Percentiles rank a stretch among this genome's conserved stretches.
phyloP scores from a whole-genome alignment of 2,329 filamentous ascomycete species.

The Fusarium sublunatum region DNA sequence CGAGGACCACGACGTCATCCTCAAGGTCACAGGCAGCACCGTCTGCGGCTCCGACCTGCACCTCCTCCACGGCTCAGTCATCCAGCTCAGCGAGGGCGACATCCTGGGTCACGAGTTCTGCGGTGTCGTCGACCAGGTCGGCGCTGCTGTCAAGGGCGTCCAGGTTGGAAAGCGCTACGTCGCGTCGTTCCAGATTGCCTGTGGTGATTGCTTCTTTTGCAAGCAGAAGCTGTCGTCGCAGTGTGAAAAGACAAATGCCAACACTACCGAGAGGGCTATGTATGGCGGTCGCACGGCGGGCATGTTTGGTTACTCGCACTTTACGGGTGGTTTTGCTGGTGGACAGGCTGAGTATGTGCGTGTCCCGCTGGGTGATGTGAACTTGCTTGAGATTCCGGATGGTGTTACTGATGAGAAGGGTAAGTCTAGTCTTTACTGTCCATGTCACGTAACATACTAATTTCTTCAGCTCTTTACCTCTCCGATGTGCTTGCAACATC shows the following conservation, averaged over 20 bases:
- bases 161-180: constrained; percentile 77
- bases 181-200: constrained; percentile 87
- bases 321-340: constrained; percentile 87
- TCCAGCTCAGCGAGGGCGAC: constrained; percentile 72
- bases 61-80: constrained; percentile 65
- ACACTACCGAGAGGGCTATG: constrained; percentile 76
- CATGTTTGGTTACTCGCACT: constrained; percentile 79
- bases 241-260: constrained; percentile 83
- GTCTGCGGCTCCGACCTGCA: constrained; percentile 70
- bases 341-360: constrained; percentile 89
- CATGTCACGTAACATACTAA: neutral
- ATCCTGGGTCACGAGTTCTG: constrained; percentile 75
- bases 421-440: constrained; percentile 17
- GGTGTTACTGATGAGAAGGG: constrained; percentile 86
- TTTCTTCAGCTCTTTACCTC: constrained; percentile 68
- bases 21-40: constrained; percentile 77
- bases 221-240: constrained; percentile 81
- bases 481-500: constrained; percentile 84
- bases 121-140: constrained; percentile 66
- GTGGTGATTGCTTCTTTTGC: constrained; percentile 79
- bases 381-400: constrained; percentile 81
- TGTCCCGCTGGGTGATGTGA: constrained; percentile 83
- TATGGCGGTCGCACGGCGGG: constrained; percentile 82
- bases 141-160: constrained; percentile 64
- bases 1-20: constrained; percentile 80